Conservation (phyloP, 768 basidiomycete genomes). For the Naganishia kalamii region DNA sequence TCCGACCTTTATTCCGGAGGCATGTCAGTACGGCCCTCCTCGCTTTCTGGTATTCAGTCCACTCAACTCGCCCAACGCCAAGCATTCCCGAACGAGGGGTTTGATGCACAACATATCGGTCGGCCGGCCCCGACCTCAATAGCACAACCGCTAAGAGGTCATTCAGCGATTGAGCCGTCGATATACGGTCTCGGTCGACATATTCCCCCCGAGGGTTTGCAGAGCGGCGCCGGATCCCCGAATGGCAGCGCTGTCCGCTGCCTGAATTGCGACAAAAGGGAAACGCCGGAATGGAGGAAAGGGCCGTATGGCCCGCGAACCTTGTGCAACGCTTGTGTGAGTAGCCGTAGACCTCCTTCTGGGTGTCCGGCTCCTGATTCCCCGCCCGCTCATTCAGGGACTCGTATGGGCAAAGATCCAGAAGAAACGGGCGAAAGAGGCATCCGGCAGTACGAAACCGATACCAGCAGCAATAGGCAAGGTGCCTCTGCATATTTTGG, state of each 20-base stretch:
- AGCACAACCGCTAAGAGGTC: not conserved
- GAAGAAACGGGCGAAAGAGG: slow-evolving; percentile 11
- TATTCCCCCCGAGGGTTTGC: not conserved
- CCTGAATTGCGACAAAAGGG: slow-evolving; percentile 43
- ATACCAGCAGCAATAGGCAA: too few species aligned
- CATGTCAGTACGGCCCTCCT: too few species aligned
- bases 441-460: not conserved
- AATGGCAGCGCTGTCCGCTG: slow-evolving; percentile 20
- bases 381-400: not conserved
- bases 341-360: not conserved
- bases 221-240: not conserved
- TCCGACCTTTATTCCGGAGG: too few species aligned
- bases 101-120: too few species aligned
- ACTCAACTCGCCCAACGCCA: too few species aligned
- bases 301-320: slow-evolving; percentile 47
- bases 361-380: too few species aligned
- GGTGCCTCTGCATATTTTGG: not conserved
- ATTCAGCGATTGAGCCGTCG: not conserved
- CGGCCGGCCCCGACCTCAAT: not conserved
- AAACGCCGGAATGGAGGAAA: slow-evolving; percentile 48
- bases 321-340: slow-evolving; percentile 47
- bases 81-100: too few species aligned
- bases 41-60: too few species aligned
- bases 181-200: not conserved
- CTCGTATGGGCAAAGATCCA: slow-evolving; percentile 13